phyloP scores from a whole-genome alignment of 306 rosid species.

The Leucaena leucocephala region DNA sequence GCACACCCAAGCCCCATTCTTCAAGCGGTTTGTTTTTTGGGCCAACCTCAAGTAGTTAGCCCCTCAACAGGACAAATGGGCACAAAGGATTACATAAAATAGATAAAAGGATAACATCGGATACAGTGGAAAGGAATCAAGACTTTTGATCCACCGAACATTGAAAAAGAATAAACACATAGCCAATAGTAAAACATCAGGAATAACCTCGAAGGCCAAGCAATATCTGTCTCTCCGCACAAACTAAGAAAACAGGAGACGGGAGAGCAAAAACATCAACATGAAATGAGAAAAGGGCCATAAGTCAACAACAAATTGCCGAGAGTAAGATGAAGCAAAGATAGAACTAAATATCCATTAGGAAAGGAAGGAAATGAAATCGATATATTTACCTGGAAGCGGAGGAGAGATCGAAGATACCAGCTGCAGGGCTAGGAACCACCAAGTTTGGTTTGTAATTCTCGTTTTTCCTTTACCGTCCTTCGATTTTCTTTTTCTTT shows the following conservation, averaged over 20 bases:
- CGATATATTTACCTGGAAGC: neutral
- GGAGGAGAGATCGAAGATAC: slow-evolving; percentile 6
- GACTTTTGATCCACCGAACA: neutral
- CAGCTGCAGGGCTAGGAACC: neutral
- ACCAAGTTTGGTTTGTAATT: neutral
- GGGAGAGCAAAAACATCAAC: neutral
- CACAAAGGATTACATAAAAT: neutral
- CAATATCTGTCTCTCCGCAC: neutral
- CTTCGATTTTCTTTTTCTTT: neutral
- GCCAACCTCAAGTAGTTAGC: neutral
- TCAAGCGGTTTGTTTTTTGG: neutral
- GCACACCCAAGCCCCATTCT: neutral
- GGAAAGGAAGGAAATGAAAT: neutral
- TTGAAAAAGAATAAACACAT: neutral
- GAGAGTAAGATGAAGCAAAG: neutral
- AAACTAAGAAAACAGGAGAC: neutral
- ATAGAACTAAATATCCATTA: neutral
- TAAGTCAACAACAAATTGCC: neutral
- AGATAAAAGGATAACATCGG: neutral
- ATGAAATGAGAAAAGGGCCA: neutral
- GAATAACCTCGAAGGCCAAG: neutral
- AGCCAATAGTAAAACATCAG: neutral
- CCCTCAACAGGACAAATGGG: neutral
- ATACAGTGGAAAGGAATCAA: neutral
- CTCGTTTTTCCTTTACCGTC: neutral